Conservation (phyloP, 1,284 basidiomycete genomes). For the Inonotus hispidus region DNA sequence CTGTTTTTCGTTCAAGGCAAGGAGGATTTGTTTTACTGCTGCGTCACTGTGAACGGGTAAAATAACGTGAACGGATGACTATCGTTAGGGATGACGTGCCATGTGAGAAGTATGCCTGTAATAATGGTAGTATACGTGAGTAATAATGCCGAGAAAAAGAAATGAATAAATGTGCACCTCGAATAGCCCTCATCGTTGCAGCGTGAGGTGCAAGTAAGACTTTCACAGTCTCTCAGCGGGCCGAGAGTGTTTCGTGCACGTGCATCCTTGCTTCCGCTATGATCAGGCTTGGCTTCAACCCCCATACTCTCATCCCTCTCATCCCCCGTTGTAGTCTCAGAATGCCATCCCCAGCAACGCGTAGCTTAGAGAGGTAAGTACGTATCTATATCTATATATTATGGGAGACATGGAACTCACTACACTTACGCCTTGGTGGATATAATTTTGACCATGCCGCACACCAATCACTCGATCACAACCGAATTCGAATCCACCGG, state of each 20-base stretch:
- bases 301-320: neutral
- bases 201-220: neutral
- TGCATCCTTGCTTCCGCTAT: no score
- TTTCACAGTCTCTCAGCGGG: no score
- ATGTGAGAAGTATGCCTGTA: constrained; percentile 67
- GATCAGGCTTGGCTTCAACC: neutral
- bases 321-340: neutral
- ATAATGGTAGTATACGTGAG: constrained; percentile 12
- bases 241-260: neutral
- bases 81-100: constrained; percentile 39
- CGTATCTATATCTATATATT: neutral
- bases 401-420: neutral
- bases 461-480: neutral
- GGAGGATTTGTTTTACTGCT: constrained; percentile 85
- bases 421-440: no score
- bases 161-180: constrained; percentile 43
- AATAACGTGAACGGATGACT: neutral
- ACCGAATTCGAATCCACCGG: neutral
- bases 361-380: constrained; percentile 14
- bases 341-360: constrained; percentile 18
- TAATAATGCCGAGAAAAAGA: neutral
- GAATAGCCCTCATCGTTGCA: constrained; percentile 55
- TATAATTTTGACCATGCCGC: no score
- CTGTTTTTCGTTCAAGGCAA: constrained; percentile 74
- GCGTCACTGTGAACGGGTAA: constrained; percentile 58